These are phyloP conservation scores for Trichoderma erinaceum DNA, from an alignment of 495 filamentous ascomycete genomes.

Conservation along the genomic window DNA sequence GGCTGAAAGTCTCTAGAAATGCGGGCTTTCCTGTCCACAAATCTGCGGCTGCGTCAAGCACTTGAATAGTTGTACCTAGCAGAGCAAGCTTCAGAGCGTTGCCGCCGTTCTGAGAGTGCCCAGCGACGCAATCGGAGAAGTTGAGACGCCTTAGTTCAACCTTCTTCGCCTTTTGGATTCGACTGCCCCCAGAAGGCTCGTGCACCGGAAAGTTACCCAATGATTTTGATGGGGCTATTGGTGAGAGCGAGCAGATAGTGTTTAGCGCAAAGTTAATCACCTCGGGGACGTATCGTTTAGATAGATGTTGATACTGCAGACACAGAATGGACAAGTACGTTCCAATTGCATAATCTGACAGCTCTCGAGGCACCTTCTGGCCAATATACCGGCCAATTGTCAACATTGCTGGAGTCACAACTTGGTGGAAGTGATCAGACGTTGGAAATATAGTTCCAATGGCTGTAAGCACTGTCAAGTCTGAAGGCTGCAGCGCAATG, in stretches of 20 bases:
- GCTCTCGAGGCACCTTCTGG: conserved; percentile 57
- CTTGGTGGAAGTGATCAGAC: conserved; percentile 91
- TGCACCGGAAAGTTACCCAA: conserved; percentile 58
- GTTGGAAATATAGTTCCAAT: conserved; percentile 84
- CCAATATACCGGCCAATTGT: conserved; percentile 76
- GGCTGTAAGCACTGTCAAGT: conserved; percentile 75
- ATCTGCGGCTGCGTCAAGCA: conserved; percentile 55
- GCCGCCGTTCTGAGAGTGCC: conserved; percentile 28
- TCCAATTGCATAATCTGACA: conserved; percentile 64
- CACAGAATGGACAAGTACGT: conserved; percentile 71
- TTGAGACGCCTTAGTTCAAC: conserved; percentile 35
- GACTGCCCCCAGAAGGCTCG: conserved; percentile 48
- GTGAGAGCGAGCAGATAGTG: conserved; percentile 63
- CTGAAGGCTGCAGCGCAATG: conserved; percentile 58
- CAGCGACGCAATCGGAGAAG: conserved; percentile 48
- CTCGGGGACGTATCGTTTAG: conserved; percentile 85
- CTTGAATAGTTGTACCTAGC: conserved; percentile 47
- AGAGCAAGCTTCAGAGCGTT: conserved; percentile 51
- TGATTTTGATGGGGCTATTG: conserved; percentile 36
- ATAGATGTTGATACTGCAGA: conserved; percentile 70
- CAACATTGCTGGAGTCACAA: conserved; percentile 82
- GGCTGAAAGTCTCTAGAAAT: conserved; percentile 66
- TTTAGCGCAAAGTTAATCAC: conserved; percentile 74
- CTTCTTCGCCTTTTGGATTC: conserved; percentile 36
- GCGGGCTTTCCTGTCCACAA: conserved; percentile 62